These are phyloP conservation scores for Xylariaceae sp. DNA, from an alignment of 2,329 filamentous ascomycete species.

Conservation along the genomic window DNA sequence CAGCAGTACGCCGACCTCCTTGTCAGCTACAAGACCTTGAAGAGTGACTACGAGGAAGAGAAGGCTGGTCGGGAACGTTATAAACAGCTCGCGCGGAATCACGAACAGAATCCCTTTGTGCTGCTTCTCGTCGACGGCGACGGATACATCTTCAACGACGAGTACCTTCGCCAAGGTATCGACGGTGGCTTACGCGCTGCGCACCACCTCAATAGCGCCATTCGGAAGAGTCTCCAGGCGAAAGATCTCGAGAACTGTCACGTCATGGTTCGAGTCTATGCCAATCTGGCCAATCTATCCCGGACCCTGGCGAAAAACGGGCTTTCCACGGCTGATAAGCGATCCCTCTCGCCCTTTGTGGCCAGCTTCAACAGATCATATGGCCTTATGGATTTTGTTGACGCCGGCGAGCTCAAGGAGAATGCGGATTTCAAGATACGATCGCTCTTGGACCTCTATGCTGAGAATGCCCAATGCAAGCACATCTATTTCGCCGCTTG, in stretches of 20 bases:
- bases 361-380: slow-evolving; percentile 53
- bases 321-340: slow-evolving; percentile 48
- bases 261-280: slow-evolving; percentile 51
- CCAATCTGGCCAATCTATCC: slow-evolving; percentile 49
- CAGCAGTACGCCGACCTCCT: slow-evolving; percentile 38
- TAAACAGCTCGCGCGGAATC: slow-evolving; percentile 45
- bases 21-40: slow-evolving; percentile 49
- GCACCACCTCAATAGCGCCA: slow-evolving; percentile 44
- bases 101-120: slow-evolving; percentile 52
- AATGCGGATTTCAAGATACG: slow-evolving; percentile 56
- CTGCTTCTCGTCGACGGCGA: slow-evolving; percentile 59
- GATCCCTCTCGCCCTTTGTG: slow-evolving; percentile 50
- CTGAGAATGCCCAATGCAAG: slow-evolving; percentile 55
- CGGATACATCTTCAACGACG: slow-evolving; percentile 51
- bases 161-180: slow-evolving; percentile 41
- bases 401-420: slow-evolving; percentile 56
- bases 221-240: slow-evolving; percentile 44
- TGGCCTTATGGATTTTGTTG: slow-evolving; percentile 55
- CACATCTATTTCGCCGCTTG: slow-evolving; percentile 60
- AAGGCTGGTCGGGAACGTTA: slow-evolving; percentile 49
- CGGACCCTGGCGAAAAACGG: slow-evolving; percentile 44
- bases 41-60: slow-evolving; percentile 53
- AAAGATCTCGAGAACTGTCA: slow-evolving; percentile 45
- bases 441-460: slow-evolving; percentile 44
- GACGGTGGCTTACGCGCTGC: slow-evolving; percentile 53